These are phyloP conservation scores for Thermochaetoides thermophila DNA, from an alignment of 495 filamentous ascomycete species.

Conservation along the genomic window DNA sequence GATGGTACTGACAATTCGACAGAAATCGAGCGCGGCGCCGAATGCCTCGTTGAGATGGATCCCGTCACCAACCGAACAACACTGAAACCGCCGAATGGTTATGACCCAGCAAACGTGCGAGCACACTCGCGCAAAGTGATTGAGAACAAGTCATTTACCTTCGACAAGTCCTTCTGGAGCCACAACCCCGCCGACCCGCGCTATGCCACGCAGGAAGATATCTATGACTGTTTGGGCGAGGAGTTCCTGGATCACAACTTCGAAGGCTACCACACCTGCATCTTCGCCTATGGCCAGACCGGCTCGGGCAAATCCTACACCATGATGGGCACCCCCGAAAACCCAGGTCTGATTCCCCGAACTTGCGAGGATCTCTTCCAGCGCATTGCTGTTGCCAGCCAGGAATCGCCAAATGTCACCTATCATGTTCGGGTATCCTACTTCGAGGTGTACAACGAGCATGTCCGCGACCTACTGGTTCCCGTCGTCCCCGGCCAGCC, in stretches of 20 bases:
- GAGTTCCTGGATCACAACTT: conserved; percentile 99
- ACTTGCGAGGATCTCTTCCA: conserved; percentile 95
- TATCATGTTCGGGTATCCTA: conserved; percentile 96
- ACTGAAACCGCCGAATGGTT: conserved; percentile 50
- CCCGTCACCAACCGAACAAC: conserved; percentile 68
- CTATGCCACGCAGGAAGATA: conserved; percentile 60
- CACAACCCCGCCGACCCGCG: conserved; percentile 53
- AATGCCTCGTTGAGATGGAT: conserved; percentile 84
- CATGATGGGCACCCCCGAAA: conserved; percentile 87
- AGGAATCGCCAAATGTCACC: conserved; percentile 65
- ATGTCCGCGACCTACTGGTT: conserved; percentile 86
- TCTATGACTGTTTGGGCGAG: conserved; percentile 88
- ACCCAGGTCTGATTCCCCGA: conserved; percentile 88
- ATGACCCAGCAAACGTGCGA: conserved; percentile 49
- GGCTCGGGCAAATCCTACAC: conserved; percentile 97
- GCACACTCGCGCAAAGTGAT: conserved; percentile 57
- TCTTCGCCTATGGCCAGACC: conserved; percentile 97
- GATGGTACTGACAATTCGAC: background rate
- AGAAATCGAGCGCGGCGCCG: conserved; percentile 70
- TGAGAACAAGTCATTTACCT: conserved; percentile 85
- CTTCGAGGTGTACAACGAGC: conserved; percentile 99
- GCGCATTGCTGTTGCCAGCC: conserved; percentile 68
- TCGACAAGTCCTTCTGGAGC: conserved; percentile 98
- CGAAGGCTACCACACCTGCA: conserved; percentile 97
- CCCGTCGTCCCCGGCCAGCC: conserved; percentile 51